Base-by-base conservation (phyloP, 2,329 filamentous ascomycete genomes). In the Fusarium penzigii region DNA sequence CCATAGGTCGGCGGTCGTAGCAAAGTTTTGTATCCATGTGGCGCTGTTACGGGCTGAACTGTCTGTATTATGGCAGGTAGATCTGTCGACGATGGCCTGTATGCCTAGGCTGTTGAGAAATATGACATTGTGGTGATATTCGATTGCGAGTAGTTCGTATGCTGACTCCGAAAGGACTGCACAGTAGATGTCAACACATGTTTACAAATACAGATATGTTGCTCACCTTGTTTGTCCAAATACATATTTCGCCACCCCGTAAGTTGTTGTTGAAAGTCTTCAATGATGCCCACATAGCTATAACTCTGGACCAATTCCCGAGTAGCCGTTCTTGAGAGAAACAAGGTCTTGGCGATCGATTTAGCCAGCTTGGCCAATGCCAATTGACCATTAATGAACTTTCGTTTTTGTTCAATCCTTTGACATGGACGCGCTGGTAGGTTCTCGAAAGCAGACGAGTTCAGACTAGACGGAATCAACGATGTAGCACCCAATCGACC, bases 271-370 rank as follows among this genome's bases (percentile, higher is more conserved):
- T 51, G 34, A 20, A 16, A 42, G 17, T 45, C 17, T 11, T 34
- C 43, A 32, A 29, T 29, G 17, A 12, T 41, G 39, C 11, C 11
- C 9, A 25, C 39, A 16, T 41, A 41, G 11, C 16, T 16, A 6
- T 29, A 29, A 12, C 13, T 32, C 25, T 47, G 38, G 13, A 17
- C 34, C 32, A 17, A 13, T 32, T 46, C 39, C 34, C 20, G 41
- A 17, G 36, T 52, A 17, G 20, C 29, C 9, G 38, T 42, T 20
- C n/a, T 79, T 76, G 50, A 79, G 80, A 6, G 81, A 69, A 1
- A 77, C 78, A 8, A 81, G 66, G 55, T 82, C 78, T 47, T 81
- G 78, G 2, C 78, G 17, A 45, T 45, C 5, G 43, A 45, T 29
- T 29, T 29, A 9, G 43, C 17, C 32, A 45, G 17, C 16, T 36